Percentiles rank a stretch among this genome's conserved stretches.
phyloP scores from a whole-genome alignment of 2,329 filamentous ascomycete genomes.

The Sclerotinia sclerotiorum region DNA sequence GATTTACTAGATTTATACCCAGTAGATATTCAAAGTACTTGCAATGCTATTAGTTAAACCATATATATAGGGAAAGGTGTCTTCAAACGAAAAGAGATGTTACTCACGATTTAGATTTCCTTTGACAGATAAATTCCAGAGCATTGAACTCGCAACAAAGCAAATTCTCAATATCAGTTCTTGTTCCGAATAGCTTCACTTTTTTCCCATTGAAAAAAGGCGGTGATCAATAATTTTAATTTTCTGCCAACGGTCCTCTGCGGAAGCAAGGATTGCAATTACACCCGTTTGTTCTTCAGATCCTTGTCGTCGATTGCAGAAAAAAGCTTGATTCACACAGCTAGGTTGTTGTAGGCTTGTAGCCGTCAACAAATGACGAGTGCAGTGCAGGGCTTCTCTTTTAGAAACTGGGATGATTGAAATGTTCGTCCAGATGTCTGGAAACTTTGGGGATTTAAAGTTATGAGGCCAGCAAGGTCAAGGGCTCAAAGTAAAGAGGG shows the following conservation, averaged over 20 bases:
- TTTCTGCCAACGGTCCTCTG: constrained; percentile 1
- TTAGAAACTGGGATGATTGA: constrained; percentile 17
- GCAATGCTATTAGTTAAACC: not conserved
- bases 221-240: not conserved
- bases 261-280: constrained; percentile 22
- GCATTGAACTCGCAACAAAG: no score
- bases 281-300: constrained; percentile 16
- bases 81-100: not conserved
- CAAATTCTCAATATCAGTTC: not conserved
- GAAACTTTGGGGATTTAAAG: not conserved
- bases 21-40: not conserved
- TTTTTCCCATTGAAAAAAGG: not conserved
- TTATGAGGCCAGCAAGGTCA: constrained; percentile 19
- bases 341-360: constrained; percentile 17
- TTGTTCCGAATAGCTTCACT: constrained; percentile 19
- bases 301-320: constrained; percentile 21
- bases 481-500: constrained; percentile 3
- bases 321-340: constrained; percentile 20
- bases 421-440: constrained; percentile 8
- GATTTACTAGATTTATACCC: not conserved
- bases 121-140: not conserved
- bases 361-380: constrained; percentile 19
- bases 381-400: constrained; percentile 8
- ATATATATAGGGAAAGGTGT: not conserved
- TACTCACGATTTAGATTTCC: not conserved